Conservation (phyloP, 495 filamentous ascomycete species). For the Copromyces sp. region DNA sequence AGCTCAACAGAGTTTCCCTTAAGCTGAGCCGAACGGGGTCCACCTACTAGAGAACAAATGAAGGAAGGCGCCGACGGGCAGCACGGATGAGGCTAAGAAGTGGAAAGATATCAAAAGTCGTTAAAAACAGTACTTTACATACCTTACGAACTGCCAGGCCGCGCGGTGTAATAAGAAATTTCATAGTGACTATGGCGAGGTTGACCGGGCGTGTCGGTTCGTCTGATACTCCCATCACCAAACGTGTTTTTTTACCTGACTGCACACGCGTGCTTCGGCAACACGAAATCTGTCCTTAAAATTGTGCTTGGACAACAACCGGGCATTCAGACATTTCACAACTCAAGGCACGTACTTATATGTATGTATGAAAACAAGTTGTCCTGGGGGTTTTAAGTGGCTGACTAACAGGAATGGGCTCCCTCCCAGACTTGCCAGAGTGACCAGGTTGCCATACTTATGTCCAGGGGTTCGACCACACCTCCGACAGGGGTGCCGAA, state of each 20-base stretch:
- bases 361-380: not conserved
- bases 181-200: not conserved
- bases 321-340: not conserved
- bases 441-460: not conserved
- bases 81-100: not conserved
- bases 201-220: not conserved
- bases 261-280: not conserved
- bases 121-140: not conserved
- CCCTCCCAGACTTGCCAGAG: not conserved
- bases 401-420: not conserved
- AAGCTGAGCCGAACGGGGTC: not conserved
- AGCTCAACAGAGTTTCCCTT: not conserved
- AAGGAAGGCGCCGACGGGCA: not conserved
- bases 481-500: constrained; percentile 14
- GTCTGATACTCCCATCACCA: not conserved
- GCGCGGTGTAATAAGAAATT: not conserved
- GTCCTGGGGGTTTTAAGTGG: not conserved
- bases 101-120: not conserved
- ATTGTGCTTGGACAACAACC: not conserved
- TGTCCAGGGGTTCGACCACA: constrained; percentile 9
- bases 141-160: not conserved
- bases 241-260: not conserved
- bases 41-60: not conserved
- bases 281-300: not conserved
- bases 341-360: not conserved